These are phyloP conservation scores for Calvatia gigantea DNA, from an alignment of 768 basidiomycete genomes.

Conservation along the genomic window DNA sequence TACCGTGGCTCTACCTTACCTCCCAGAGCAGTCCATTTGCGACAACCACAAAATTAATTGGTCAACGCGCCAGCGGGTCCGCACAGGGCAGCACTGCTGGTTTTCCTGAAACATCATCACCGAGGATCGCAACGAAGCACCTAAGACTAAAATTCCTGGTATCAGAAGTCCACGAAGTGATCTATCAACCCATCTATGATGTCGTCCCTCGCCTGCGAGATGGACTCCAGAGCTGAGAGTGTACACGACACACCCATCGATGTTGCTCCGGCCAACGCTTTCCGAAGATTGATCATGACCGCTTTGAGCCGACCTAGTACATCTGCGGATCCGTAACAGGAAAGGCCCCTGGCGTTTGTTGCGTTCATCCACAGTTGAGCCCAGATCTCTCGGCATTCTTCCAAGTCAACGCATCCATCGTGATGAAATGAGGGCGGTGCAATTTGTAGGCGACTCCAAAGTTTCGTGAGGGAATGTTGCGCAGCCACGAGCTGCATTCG, in stretches of 20 bases:
- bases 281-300: slow-evolving; percentile 37
- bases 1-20: too few relatives aligned
- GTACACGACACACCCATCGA: slow-evolving; percentile 39
- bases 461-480: slow-evolving; percentile 47
- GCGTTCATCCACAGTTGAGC: slow-evolving; percentile 49
- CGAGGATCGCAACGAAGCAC: background rate
- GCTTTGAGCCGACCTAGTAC: slow-evolving; percentile 54
- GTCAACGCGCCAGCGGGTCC: too few relatives aligned
- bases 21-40: too few relatives aligned
- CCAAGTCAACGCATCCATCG: slow-evolving; percentile 45
- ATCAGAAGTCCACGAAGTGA: slow-evolving; percentile 30
- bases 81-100: too few relatives aligned
- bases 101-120: background rate
- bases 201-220: slow-evolving; percentile 35
- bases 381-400: slow-evolving; percentile 48
- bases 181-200: slow-evolving; percentile 34
- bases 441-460: slow-evolving; percentile 51
- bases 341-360: slow-evolving; percentile 42
- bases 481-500: slow-evolving; percentile 55
- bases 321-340: slow-evolving; percentile 45
- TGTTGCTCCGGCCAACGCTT: slow-evolving; percentile 28
- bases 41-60: too few relatives aligned
- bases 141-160: background rate
- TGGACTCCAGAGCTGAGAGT: slow-evolving; percentile 41
- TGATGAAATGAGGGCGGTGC: slow-evolving; percentile 40